phyloP scores from a whole-genome alignment of 768 basidiomycete species.

The Suillus clintonianus region DNA sequence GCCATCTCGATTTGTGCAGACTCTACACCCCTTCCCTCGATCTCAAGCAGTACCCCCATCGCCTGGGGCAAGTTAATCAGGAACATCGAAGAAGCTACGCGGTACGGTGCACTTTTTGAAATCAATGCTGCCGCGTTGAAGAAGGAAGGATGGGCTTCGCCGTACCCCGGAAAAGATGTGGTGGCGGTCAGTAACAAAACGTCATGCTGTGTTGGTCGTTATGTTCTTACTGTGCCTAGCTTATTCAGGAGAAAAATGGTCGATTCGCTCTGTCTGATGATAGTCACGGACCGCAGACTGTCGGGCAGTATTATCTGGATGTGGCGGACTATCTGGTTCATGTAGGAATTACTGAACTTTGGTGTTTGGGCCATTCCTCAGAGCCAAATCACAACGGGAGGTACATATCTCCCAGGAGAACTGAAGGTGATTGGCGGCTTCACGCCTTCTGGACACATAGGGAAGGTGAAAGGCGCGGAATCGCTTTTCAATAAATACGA shows the following conservation, averaged over 20 bases:
- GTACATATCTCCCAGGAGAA: constrained; percentile 41
- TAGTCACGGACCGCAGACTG: constrained; percentile 87
- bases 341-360: constrained; percentile 63
- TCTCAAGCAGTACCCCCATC: constrained; percentile 55
- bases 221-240: constrained; percentile 42
- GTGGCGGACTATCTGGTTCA: constrained; percentile 64
- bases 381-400: constrained; percentile 51
- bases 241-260: constrained; percentile 69
- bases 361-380: constrained; percentile 52
- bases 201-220: constrained; percentile 10
- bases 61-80: constrained; percentile 69
- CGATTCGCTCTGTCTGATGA: constrained; percentile 91
- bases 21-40: constrained; percentile 71
- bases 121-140: constrained; percentile 90
- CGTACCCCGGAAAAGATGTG: constrained; percentile 83
- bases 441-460: constrained; percentile 57
- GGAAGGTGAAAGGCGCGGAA: constrained; percentile 10
- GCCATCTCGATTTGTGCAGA: constrained; percentile 91
- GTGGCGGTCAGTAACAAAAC: constrained; percentile 56
- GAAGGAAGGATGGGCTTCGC: constrained; percentile 77
- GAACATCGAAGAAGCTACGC: constrained; percentile 71
- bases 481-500: neutral
- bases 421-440: constrained; percentile 57
- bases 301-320: constrained; percentile 82
- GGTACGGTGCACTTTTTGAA: constrained; percentile 92